phyloP scores from a whole-genome alignment of 192 early-diverging fungal genomes.

The Entomortierella chlamydospora region DNA sequence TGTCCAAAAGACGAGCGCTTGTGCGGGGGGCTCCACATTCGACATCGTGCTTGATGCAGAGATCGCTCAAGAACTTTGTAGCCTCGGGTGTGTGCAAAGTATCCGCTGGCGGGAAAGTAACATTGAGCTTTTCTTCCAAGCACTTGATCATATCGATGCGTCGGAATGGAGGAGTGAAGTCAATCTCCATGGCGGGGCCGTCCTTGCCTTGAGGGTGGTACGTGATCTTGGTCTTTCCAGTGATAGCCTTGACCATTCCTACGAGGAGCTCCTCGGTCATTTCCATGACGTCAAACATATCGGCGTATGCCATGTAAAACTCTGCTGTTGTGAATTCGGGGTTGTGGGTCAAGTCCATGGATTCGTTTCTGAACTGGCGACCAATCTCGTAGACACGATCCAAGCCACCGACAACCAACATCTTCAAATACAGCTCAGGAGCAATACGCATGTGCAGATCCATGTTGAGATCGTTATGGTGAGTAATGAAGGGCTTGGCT shows the following conservation, averaged over 20 bases:
- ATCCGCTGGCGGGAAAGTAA: slow-evolving; percentile 91
- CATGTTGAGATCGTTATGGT: slow-evolving; percentile 99
- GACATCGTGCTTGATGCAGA: slow-evolving; percentile 95
- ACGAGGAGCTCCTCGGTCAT: slow-evolving; percentile 90
- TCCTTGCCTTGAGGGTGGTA: slow-evolving; percentile 95
- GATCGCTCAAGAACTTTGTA: slow-evolving; percentile 90
- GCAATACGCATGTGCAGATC: slow-evolving; percentile 99
- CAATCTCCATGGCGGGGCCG: slow-evolving; percentile 82
- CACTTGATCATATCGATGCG: slow-evolving; percentile 93
- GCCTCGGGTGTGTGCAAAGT: slow-evolving; percentile 84
- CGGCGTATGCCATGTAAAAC: slow-evolving; percentile 99
- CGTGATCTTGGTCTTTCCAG: slow-evolving; percentile 89
- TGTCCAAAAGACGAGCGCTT: slow-evolving; percentile 93
- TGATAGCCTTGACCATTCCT: slow-evolving; percentile 94
- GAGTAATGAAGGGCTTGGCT: slow-evolving; percentile 99
- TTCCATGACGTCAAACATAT: slow-evolving; percentile 96
- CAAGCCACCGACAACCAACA: slow-evolving; percentile 97
- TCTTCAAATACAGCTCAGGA: slow-evolving; percentile 97
- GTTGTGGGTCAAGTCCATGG: slow-evolving; percentile 99
- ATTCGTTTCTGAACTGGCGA: slow-evolving; percentile 99
- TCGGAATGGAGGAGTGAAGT: slow-evolving; percentile 97
- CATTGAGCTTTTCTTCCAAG: slow-evolving; percentile 89
- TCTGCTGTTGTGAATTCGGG: slow-evolving; percentile 99
- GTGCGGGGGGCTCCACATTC: slow-evolving; percentile 97
- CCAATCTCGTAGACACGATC: slow-evolving; percentile 99